Evolutionary conservation across 805 yeast species (phyloP).

Genomic region (Starmerella scarabaei): DNA sequence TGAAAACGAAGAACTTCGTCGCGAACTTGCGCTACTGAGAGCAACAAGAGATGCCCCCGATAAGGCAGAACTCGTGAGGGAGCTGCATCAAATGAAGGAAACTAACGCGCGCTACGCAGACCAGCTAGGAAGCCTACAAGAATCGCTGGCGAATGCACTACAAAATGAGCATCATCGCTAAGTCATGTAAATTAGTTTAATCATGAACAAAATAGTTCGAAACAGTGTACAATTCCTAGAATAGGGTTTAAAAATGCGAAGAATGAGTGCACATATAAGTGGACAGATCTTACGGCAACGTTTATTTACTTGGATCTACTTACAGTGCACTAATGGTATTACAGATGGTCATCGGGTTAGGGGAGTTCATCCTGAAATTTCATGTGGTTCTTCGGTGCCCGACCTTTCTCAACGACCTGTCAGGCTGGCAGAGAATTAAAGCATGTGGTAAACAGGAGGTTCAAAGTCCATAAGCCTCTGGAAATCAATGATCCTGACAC

Average conservation of each 20-base stretch:
- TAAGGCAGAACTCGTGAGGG: constrained; percentile 12
- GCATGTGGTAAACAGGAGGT: constrained; percentile 24
- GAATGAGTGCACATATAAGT: too few species aligned
- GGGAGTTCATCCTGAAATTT: too few species aligned
- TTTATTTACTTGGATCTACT: too few species aligned
- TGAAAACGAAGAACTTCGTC: constrained; percentile 14
- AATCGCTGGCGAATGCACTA: constrained; percentile 19
- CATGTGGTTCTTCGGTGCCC: too few species aligned
- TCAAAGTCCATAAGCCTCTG: constrained; percentile 23
- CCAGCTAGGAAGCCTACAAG: constrained; percentile 21
- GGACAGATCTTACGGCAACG: too few species aligned
- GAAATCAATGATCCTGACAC: constrained; percentile 38
- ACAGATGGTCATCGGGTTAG: too few species aligned
- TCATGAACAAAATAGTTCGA: too few species aligned
- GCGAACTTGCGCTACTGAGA: constrained; percentile 14
- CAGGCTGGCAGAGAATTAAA: constrained; percentile 18
- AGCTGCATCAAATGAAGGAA: constrained; percentile 14
- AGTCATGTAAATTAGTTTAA: too few species aligned
- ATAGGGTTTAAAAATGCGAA: too few species aligned
- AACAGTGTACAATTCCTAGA: too few species aligned
- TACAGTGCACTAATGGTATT: too few species aligned
- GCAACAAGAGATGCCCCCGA: constrained; percentile 2
- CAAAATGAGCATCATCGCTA: too few species aligned
- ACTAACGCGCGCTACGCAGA: constrained; percentile 16
- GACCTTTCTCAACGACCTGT: constrained; percentile 15